Conservation (phyloP, 805 yeast genomes). For the Pichia exigua region DNA sequence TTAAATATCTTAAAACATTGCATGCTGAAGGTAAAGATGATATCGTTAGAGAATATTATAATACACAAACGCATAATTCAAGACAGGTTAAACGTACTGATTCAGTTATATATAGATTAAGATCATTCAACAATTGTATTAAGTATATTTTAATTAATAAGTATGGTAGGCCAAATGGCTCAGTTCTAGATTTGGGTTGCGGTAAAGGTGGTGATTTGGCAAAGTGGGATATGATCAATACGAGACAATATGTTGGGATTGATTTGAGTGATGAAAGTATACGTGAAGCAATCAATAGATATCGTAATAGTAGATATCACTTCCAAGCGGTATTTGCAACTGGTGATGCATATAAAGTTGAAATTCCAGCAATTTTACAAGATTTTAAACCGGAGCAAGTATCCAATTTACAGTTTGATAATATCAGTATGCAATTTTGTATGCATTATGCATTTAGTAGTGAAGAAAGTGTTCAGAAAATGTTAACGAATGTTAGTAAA, state of each 20-base stretch:
- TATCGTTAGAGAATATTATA: conserved; percentile 77
- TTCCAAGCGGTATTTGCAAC: conserved; percentile 67
- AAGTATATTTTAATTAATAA: conserved; percentile 79
- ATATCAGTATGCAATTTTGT: conserved; percentile 86
- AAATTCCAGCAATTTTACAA: conserved; percentile 58
- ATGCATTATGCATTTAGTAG: conserved; percentile 91
- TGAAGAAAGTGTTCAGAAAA: conserved; percentile 66
- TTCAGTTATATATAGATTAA: conserved; percentile 78
- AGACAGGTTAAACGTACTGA: conserved; percentile 53
- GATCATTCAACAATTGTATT: conserved; percentile 87
- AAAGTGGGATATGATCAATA: conserved; percentile 72
- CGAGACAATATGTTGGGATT: conserved; percentile 77
- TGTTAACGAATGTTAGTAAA: conserved; percentile 67
- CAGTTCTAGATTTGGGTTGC: conserved; percentile 82
- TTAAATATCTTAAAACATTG: conserved; percentile 25
- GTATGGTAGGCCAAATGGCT: conserved; percentile 44
- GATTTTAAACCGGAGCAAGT: conserved; percentile 54
- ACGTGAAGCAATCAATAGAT: conserved; percentile 75
- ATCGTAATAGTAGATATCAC: conserved; percentile 39
- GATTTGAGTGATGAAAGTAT: conserved; percentile 89
- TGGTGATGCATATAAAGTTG: conserved; percentile 80
- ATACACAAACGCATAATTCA: conserved; percentile 68
- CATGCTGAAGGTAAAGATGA: conserved; percentile 41
- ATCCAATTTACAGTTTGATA: conserved; percentile 66
- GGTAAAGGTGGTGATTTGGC: conserved; percentile 97